These are phyloP conservation scores for Dothistroma septosporum DNA, from an alignment of 2,329 filamentous ascomycete species.

Conservation along the genomic window DNA sequence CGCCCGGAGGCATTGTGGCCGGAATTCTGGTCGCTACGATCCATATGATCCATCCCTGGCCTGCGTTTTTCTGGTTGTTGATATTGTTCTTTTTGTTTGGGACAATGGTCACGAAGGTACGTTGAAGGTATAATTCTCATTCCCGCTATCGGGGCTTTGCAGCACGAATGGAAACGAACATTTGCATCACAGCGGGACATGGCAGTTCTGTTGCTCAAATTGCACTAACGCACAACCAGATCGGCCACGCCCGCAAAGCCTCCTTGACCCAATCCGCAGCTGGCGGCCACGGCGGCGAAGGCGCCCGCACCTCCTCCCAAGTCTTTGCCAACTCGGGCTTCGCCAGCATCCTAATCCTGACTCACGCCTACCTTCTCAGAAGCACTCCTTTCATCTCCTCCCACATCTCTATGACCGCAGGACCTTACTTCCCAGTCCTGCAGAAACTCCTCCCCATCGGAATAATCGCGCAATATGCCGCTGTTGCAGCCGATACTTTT, in stretches of 20 bases:
- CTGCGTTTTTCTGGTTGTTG: constrained; percentile 80
- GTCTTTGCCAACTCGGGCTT: constrained; percentile 84
- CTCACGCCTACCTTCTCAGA: constrained; percentile 47
- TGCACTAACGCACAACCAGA: constrained; percentile 42
- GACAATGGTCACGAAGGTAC: constrained; percentile 75
- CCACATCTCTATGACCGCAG: constrained; percentile 19
- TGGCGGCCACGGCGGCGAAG: constrained; percentile 72
- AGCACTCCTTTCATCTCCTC: constrained; percentile 33
- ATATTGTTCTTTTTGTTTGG: constrained; percentile 83
- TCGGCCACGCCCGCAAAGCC: constrained; percentile 84
- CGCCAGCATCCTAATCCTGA: constrained; percentile 61
- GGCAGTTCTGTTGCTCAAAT: neutral
- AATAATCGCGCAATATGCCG: constrained; percentile 65
- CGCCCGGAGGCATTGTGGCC: constrained; percentile 66
- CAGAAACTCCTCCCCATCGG: constrained; percentile 44
- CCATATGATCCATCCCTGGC: constrained; percentile 91
- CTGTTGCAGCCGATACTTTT: constrained; percentile 88
- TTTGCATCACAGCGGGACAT: neutral
- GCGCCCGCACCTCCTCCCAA: constrained; percentile 77
- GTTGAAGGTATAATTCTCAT: constrained; percentile 1
- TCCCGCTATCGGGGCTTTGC: neutral
- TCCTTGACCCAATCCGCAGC: constrained; percentile 72
- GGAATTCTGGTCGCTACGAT: constrained; percentile 70
- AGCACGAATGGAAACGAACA: neutral
- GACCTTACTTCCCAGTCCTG: constrained; percentile 41